Evolutionary conservation across 805 yeast genomes (phyloP), one percentile per base, ranked within the genome.

Genomic region (Ogataea chonburiensis): DNA sequence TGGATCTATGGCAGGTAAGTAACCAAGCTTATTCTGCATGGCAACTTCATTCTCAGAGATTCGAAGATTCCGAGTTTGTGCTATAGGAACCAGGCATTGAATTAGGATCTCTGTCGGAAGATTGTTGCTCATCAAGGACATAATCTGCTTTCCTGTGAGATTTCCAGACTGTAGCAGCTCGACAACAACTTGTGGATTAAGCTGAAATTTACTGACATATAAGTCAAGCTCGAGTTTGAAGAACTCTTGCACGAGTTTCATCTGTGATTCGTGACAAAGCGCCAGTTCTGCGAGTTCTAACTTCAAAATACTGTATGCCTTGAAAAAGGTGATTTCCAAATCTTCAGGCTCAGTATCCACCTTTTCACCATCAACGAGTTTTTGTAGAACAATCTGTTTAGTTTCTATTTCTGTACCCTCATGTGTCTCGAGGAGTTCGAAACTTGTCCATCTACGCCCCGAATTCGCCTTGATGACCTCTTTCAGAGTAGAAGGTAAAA

Each of bases 391-490:
- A 4, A 28, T 18, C n/a, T 31, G 31, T 14, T 18, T 14, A 13
- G 30, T 15, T 5, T 17, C 18, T 10, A 9, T 24, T 17, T 39
- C 43, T 10, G 17, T 16, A 12, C 29, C 20, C 9, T 20, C 14
- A 20, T 30, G 38, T 11, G 42, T 35, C 7, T 49, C 37, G 29
- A 37, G 61, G 10, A 63, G 21, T 32, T 61, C 65, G 55, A 56
- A 63, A 26, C 58, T 53, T 9, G 63, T 46, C 22, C 43, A 45
- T 12, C 61, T 64, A 38, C 69, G 50, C 7, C 66, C 67, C 1
- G 69, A 66, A 42, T 64, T 63, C 23, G 57, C 44, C 40, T 47
- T 50, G n/a, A 63, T 47, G 2, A 59, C 28, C 27, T 60, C 55
- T 13, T 42, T 29, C 7, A 54, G 33, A 0, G 65, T 42, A 6